Conservation (phyloP, 2,329 filamentous ascomycete species). For the Exophiala dermatitidis region DNA sequence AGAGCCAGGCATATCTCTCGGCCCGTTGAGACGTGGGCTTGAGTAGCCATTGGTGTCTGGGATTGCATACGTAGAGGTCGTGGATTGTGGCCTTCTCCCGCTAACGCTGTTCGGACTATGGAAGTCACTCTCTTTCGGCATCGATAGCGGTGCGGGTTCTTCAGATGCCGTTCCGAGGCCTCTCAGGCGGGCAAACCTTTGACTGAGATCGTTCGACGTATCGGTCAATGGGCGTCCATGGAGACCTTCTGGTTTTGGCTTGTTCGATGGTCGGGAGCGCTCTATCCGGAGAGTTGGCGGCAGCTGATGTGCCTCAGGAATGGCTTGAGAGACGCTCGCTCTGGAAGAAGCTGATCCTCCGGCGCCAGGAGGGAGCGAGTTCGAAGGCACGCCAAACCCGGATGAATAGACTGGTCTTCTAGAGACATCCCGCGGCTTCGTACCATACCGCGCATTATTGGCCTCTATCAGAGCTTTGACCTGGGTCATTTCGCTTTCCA, state of each 20-base stretch:
- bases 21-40: slow-evolving; percentile 34
- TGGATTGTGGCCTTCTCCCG: slow-evolving; percentile 5
- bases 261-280: slow-evolving; percentile 20
- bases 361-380: slow-evolving; percentile 1
- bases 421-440: slow-evolving; percentile 35
- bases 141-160: slow-evolving; percentile 9
- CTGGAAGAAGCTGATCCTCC: slow-evolving; percentile 3
- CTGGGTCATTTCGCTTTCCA: slow-evolving; percentile 44
- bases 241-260: slow-evolving; percentile 24
- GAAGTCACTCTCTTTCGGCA: slow-evolving; percentile 23
- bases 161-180: slow-evolving; percentile 10
- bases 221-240: slow-evolving; percentile 21
- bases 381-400: slow-evolving; percentile 15
- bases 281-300: slow-evolving; percentile 19
- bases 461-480: slow-evolving; percentile 56
- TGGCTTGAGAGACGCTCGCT: not conserved
- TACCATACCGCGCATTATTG: slow-evolving; percentile 57
- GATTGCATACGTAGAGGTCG: slow-evolving; percentile 24
- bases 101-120: not conserved
- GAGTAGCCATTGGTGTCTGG: slow-evolving; percentile 24
- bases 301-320: slow-evolving; percentile 7
- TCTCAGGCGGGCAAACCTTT: slow-evolving; percentile 27
- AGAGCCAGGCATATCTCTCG: slow-evolving; percentile 36
- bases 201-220: slow-evolving; percentile 22
- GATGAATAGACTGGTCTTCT: slow-evolving; percentile 19